A percentile compares a stretch with the other conserved stretches of the same genome.
Conservation (phyloP, 2,329 filamentous ascomycete genomes). For the Aspergillus phoenicis region DNA sequence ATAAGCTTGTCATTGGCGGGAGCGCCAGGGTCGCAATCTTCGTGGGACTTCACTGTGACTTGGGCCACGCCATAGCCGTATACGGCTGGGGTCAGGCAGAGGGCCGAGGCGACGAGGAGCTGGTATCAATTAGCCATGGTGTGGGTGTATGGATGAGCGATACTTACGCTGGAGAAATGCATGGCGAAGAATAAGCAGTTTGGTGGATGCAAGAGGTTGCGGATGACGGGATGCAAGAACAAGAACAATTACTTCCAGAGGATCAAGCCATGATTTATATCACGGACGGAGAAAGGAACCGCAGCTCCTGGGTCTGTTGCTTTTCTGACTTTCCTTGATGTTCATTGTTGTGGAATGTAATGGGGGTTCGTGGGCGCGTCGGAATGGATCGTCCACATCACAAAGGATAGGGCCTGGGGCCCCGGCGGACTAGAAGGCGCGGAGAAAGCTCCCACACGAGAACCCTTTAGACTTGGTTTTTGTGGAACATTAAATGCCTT, state of each 20-base stretch:
- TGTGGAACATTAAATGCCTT: neutral
- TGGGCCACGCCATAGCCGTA: conserved; percentile 19
- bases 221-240: neutral
- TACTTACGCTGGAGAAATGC: conserved; percentile 19
- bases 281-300: neutral
- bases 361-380: neutral
- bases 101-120: conserved; percentile 17
- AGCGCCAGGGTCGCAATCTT: conserved; percentile 13
- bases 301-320: neutral
- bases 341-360: neutral
- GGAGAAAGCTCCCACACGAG: neutral
- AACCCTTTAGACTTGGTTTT: neutral
- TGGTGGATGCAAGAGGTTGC: neutral
- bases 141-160: neutral
- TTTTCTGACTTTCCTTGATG: neutral
- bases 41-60: conserved; percentile 12
- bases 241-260: neutral
- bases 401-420: neutral
- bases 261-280: neutral
- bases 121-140: neutral
- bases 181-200: conserved; percentile 6
- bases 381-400: neutral
- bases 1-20: neutral
- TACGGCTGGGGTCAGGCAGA: conserved; percentile 18
- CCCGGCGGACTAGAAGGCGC: neutral